A percentile compares a stretch with the other conserved stretches of the same genome.
These are phyloP conservation scores for Breynia disticha DNA, from an alignment of 441 rosid genomes.

Conservation along the genomic window DNA sequence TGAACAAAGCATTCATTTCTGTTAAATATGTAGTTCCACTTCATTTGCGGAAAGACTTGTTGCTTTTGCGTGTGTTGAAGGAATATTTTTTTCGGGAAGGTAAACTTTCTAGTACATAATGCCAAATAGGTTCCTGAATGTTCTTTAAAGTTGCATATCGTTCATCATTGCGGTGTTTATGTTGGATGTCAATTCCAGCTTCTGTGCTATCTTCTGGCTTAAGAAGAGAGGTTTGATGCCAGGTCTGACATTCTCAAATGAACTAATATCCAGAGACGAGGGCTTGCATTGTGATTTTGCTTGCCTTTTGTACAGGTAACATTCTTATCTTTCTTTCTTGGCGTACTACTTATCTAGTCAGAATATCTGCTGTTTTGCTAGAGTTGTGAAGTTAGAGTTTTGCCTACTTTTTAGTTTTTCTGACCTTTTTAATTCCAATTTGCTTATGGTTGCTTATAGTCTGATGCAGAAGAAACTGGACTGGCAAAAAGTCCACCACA, in stretches of 20 bases:
- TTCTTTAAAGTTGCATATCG: neutral
- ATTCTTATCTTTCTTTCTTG: neutral
- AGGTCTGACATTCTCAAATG: constrained; percentile 86
- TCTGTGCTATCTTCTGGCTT: constrained; percentile 93
- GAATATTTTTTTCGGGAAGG: constrained; percentile 94
- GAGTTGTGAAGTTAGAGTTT: neutral
- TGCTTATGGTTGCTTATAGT: constrained; percentile 27
- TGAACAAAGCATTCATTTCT: neutral
- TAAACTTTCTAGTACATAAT: constrained; percentile 17
- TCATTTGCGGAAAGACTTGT: constrained; percentile 72
- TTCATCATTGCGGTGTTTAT: neutral
- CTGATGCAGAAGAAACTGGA: constrained; percentile 52
- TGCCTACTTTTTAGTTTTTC: no score
- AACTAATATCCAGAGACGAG: constrained; percentile 88
- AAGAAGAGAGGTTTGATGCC: constrained; percentile 97
- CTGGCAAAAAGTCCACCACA: constrained; percentile 48
- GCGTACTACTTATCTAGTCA: neutral
- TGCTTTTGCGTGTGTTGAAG: constrained; percentile 88
- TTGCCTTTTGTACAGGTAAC: constrained; percentile 73
- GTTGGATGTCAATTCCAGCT: constrained; percentile 32
- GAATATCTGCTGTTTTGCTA: neutral
- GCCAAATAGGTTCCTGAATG: constrained; percentile 1
- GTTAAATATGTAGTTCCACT: constrained; percentile 40
- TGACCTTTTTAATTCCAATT: no score
- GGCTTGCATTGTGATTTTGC: constrained; percentile 96